phyloP scores from a whole-genome alignment of 352 stramenopile genomes.

The Lagenidium giganteum region DNA sequence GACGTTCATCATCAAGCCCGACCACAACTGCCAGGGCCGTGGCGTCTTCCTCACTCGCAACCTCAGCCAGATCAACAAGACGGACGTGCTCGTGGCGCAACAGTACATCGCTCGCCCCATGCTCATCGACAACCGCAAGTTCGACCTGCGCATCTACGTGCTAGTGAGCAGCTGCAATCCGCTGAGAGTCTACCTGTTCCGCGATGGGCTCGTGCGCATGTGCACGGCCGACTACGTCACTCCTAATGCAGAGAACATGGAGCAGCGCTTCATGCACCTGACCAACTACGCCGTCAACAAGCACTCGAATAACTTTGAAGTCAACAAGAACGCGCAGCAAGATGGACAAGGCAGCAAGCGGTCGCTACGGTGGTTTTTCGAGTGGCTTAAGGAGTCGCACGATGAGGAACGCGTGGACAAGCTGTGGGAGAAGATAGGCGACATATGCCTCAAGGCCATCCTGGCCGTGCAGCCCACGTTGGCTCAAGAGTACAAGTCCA shows the following conservation, averaged over 20 bases:
- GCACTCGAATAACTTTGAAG: slow-evolving; percentile 67
- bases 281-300: slow-evolving; percentile 91
- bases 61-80: slow-evolving; percentile 79
- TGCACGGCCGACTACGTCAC: slow-evolving; percentile 75
- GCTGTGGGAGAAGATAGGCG: slow-evolving; percentile 87
- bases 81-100: slow-evolving; percentile 75
- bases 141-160: slow-evolving; percentile 88
- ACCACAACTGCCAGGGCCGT: slow-evolving; percentile 70
- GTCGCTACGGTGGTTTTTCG: slow-evolving; percentile 86
- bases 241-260: slow-evolving; percentile 66
- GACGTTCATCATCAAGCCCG: slow-evolving; percentile 94
- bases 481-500: slow-evolving; percentile 85
- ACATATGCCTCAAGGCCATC: slow-evolving; percentile 90
- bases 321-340: slow-evolving; percentile 38
- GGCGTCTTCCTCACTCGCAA: slow-evolving; percentile 92
- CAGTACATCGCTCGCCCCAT: slow-evolving; percentile 62
- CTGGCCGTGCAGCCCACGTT: slow-evolving; percentile 87
- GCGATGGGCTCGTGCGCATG: slow-evolving; percentile 84
- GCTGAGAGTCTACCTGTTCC: slow-evolving; percentile 82
- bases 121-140: slow-evolving; percentile 80
- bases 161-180: slow-evolving; percentile 72
- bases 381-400: slow-evolving; percentile 69
- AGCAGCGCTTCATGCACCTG: slow-evolving; percentile 79
- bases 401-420: slow-evolving; percentile 46
- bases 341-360: slow-evolving; percentile 74